A percentile compares a stretch with the other conserved stretches of the same genome.
Conservation (phyloP, 495 filamentous ascomycete genomes). For the Annulohypoxylon moriforme region DNA sequence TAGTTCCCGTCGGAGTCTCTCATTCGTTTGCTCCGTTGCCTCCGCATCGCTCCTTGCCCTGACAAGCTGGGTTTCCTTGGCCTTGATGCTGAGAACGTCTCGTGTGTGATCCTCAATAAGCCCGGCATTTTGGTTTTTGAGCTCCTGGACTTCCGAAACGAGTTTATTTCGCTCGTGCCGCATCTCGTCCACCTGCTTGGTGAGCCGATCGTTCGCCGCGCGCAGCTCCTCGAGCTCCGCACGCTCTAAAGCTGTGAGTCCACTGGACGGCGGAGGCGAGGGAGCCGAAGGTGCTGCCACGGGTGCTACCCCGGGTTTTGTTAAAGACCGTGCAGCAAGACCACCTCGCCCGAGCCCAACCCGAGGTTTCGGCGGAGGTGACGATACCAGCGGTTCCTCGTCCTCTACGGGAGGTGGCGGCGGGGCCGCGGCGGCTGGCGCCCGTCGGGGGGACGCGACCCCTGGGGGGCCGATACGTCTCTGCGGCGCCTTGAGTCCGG, state of each 20-base stretch:
- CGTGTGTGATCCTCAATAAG: constrained; percentile 97
- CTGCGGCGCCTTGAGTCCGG: constrained; percentile 75
- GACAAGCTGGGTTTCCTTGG: constrained; percentile 97
- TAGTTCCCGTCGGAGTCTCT: constrained; percentile 86
- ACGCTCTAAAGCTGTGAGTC: constrained; percentile 77
- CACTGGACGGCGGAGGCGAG: constrained; percentile 64
- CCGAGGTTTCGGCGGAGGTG: constrained; percentile 72
- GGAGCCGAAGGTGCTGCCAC: constrained; percentile 51
- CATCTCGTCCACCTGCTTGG: constrained; percentile 77
- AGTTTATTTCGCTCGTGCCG: constrained; percentile 78
- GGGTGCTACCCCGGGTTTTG: constrained; percentile 71
- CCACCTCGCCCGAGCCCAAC: constrained; percentile 78
- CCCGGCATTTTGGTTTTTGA: constrained; percentile 95
- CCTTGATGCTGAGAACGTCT: constrained; percentile 94
- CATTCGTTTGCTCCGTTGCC: constrained; percentile 82
- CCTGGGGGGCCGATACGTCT: constrained; percentile 71
- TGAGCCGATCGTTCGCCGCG: constrained; percentile 79
- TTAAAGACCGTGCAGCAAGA: constrained; percentile 85
- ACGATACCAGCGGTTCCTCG: constrained; percentile 68
- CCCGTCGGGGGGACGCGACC: constrained; percentile 71
- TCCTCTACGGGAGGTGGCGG: constrained; percentile 61
- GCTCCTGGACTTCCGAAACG: constrained; percentile 81
- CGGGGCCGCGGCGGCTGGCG: constrained; percentile 63
- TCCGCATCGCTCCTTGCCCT: constrained; percentile 91
- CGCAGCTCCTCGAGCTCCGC: constrained; percentile 92